These are phyloP conservation scores for Amanita phalloides DNA, from an alignment of 768 basidiomycete genomes.

Conservation along the genomic window DNA sequence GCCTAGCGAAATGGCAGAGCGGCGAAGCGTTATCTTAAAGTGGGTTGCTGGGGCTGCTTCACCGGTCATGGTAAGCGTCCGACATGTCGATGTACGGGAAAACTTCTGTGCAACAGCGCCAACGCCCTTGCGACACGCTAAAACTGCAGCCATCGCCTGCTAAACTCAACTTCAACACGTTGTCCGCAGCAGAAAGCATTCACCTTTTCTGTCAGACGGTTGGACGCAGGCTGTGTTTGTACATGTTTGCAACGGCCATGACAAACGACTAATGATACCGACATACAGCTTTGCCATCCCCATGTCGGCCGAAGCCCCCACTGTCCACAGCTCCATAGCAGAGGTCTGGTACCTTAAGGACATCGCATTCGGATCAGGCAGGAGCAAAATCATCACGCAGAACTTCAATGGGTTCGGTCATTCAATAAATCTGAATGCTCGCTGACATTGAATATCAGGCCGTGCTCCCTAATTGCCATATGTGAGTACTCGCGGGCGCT, in stretches of 20 bases:
- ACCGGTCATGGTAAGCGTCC: not conserved
- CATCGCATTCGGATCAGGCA: slow-evolving; percentile 36
- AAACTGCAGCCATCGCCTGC: not conserved
- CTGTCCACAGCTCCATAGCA: slow-evolving; percentile 30
- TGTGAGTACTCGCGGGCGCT: slow-evolving; percentile 32
- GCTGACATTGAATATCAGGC: slow-evolving; percentile 31
- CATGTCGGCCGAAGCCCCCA: slow-evolving; percentile 14
- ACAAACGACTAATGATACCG: not conserved
- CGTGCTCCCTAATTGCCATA: slow-evolving; percentile 87
- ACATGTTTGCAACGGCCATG: not conserved
- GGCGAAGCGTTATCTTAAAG: slow-evolving; percentile 81
- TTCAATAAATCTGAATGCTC: not conserved
- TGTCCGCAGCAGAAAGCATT: not conserved
- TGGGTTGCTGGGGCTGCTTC: slow-evolving; percentile 42
- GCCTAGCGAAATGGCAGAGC: slow-evolving; percentile 80
- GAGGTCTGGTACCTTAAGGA: slow-evolving; percentile 77
- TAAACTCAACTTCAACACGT: not conserved
- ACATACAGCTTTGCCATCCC: not conserved
- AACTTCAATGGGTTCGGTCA: slow-evolving; percentile 63
- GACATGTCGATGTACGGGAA: not conserved
- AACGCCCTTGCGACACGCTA: not conserved
- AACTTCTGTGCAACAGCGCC: no score
- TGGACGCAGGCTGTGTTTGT: not conserved
- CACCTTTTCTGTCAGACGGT: not conserved
- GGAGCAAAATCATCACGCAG: slow-evolving; percentile 61